Base-by-base conservation (phyloP, 2,329 filamentous ascomycete species). In the Neurospora crassa region DNA sequence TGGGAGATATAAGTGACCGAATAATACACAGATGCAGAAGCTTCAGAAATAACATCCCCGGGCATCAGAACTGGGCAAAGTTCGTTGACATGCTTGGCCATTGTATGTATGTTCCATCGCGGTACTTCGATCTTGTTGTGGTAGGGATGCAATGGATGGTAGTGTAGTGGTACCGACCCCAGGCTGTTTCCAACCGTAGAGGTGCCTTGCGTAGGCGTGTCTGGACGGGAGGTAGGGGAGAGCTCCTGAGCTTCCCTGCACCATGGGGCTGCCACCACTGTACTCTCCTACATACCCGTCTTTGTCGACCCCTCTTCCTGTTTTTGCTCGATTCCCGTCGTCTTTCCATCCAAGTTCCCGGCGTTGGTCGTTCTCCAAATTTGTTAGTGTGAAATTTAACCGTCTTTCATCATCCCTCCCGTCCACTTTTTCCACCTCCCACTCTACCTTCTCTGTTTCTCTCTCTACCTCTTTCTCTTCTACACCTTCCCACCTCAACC, bases 291-390 rank as follows among this genome's bases (percentile, higher is more conserved):
- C 47, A 29, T 29, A 29, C 29, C 29, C 29, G 29, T 29, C 24
- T 34, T 2, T 16, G 53, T 59, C 53, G 29, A 34, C 53, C 53
- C 29, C 53, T 63, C 53, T 8, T 63, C 53, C 53, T 74, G 70
- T 68, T 69, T 67, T 72, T 71, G 71, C 70, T 72, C 71, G 72
- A 75, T 73, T 70, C 34, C 34, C 34, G 34, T 37, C 72, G 74
- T 73, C 71, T 69, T 72, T 72, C 71, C 72, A 73, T 71, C 70
- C 59, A 69, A 67, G 69, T 70, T 70, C 29, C 29, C 29, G 29
- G 29, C 29, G 29, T 24, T 2, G 24, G 24, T 29, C 68, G 68
- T 69, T 67, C 40, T 69, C 71, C 67, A 68, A 67, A 70, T 70
- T 70, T 69, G 69, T 68, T 68, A 24, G 67, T 53, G 71, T 72